Evolutionary conservation across 2,329 filamentous ascomycete species (phyloP), one percentile per base, ranked within the genome.

Genomic region (Aureobasidium zeae): DNA sequence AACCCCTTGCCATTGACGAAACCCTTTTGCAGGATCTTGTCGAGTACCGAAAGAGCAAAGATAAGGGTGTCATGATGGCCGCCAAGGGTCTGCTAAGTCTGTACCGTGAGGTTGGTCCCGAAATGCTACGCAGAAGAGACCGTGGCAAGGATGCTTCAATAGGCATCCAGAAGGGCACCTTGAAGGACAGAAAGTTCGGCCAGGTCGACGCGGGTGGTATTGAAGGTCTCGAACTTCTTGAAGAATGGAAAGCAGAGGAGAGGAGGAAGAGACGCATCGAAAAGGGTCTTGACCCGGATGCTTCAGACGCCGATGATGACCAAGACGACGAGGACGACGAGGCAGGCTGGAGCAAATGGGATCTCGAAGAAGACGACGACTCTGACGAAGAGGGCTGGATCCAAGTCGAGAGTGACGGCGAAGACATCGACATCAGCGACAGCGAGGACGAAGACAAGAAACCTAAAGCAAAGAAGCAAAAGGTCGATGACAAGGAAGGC

Each of bases 51-150:
- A 94, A 93, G 70, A 94, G 86, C 59, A 98, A 98, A 61, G 91
- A 98, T 59, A 98, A 96, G 70, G 88, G 89, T 48, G 85, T 91
- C n/a, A 88, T 94, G 76, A 96, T 98, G 91, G 91, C 91, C 6
- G 87, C 89, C 11, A 89, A 91, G 62, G 89, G 91, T 51, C 70
- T 98, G 5, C 70, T 98, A 30, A 86, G 86, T 17, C 71, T 98
- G 5, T 98, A 94, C 68, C 74, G 91, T 53, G 88, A 96, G 58
- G 83, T 94, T 11, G 87, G 83, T 25, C 86, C 91, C 0, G 85
- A 94, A 52, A 76, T 96, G 67, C 69, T 98, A 48, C 83, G 82
- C 64, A 93, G 86, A 71, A 79, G 83, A 57, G 91, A 95, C 59
- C 78, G 91, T 54, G 91, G 91, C 55, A 94, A 94, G 68, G 80